A percentile compares a stretch with the other conserved stretches of the same genome.
phyloP scores from a whole-genome alignment of 2,329 filamentous ascomycete species.

The Piedraia hortae region DNA sequence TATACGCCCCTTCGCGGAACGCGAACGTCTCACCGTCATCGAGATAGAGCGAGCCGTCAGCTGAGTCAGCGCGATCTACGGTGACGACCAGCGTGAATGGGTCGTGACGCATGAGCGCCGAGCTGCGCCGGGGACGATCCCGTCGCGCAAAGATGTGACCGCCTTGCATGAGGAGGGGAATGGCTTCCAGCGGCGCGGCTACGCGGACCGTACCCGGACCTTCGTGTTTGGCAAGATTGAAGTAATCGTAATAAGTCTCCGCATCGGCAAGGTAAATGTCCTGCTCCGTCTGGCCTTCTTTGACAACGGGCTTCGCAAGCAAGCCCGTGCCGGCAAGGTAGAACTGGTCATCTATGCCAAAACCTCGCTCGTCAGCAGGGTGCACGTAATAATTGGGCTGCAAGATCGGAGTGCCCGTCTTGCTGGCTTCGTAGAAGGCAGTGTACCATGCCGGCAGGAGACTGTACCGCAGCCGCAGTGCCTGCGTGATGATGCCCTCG shows the following conservation, averaged over 20 bases:
- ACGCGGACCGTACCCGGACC: slow-evolving; percentile 47
- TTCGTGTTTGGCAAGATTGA: slow-evolving; percentile 53
- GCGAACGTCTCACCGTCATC: slow-evolving; percentile 91
- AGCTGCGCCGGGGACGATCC: slow-evolving; percentile 63
- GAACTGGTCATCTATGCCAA: slow-evolving; percentile 73
- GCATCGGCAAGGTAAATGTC: slow-evolving; percentile 73
- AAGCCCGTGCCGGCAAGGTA: slow-evolving; percentile 74
- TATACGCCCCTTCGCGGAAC: slow-evolving; percentile 59
- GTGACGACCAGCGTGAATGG: slow-evolving; percentile 76
- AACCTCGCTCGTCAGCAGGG: slow-evolving; percentile 62
- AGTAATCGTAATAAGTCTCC: slow-evolving; percentile 87
- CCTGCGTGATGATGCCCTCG: slow-evolving; percentile 60
- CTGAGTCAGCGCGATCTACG: slow-evolving; percentile 38
- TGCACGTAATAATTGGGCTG: slow-evolving; percentile 84
- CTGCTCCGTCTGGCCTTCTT: slow-evolving; percentile 41
- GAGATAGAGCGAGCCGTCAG: slow-evolving; percentile 60
- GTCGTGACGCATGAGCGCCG: slow-evolving; percentile 73
- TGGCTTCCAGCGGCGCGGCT: slow-evolving; percentile 53
- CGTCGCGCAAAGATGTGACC: slow-evolving; percentile 79
- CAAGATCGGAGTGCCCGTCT: slow-evolving; percentile 62
- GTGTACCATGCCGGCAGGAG: slow-evolving; percentile 90
- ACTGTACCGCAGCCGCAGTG: slow-evolving; percentile 65
- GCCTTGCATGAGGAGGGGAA: slow-evolving; percentile 75
- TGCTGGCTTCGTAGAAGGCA: slow-evolving; percentile 70
- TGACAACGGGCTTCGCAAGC: slow-evolving; percentile 72